A percentile compares a stretch with the other conserved stretches of the same genome.
These are phyloP conservation scores for Colletotrichum somersetense DNA, from an alignment of 2,329 filamentous ascomycete genomes.

Conservation along the genomic window DNA sequence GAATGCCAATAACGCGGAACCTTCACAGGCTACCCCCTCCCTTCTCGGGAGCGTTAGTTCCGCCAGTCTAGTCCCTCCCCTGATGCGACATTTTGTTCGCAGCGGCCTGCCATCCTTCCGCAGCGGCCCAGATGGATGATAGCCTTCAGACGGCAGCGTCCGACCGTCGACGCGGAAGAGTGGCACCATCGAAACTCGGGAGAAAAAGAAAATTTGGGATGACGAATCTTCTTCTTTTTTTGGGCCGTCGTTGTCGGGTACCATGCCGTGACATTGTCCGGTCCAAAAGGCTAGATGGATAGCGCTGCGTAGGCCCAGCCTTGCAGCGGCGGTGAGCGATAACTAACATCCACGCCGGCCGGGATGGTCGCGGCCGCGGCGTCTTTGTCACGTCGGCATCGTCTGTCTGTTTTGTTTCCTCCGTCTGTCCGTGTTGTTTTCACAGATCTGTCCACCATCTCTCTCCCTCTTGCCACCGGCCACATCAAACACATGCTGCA, in stretches of 20 bases:
- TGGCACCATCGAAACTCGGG: not conserved
- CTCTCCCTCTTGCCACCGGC: not conserved
- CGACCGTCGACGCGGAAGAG: constrained; percentile 1
- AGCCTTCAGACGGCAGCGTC: constrained; percentile 14
- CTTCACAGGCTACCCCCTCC: not conserved
- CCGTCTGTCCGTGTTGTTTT: not conserved
- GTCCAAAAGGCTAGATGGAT: not conserved
- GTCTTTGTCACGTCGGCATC: not conserved
- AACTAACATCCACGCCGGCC: not conserved
- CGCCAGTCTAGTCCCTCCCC: not conserved
- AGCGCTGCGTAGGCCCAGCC: constrained; percentile 6
- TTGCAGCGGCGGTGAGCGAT: constrained; percentile 14
- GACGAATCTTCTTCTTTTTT: not conserved
- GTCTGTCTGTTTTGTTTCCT: not conserved
- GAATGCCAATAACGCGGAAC: not conserved
- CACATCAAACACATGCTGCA: not conserved
- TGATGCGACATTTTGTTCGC: not conserved
- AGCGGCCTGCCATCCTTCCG: not conserved
- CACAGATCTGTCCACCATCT: not conserved
- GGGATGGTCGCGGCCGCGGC: not conserved
- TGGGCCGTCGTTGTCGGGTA: not conserved
- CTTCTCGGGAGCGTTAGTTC: not conserved
- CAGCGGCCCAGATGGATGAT: not conserved
- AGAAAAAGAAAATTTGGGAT: not conserved
- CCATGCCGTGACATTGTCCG: not conserved